phyloP scores from a whole-genome alignment of 768 basidiomycete genomes.

The Tricholomella constricta region DNA sequence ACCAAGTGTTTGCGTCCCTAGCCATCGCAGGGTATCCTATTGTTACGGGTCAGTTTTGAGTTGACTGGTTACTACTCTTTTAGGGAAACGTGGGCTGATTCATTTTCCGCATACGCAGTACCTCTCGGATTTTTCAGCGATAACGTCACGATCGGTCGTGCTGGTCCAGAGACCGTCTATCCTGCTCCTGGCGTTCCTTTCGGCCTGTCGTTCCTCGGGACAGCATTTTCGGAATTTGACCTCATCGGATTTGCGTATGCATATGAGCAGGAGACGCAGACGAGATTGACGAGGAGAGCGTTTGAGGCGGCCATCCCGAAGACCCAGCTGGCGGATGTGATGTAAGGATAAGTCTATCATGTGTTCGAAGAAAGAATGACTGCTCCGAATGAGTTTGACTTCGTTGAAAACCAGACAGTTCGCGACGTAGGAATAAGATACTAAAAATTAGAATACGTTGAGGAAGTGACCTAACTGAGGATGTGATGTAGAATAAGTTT shows the following conservation, averaged over 20 bases:
- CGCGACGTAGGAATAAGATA: no score
- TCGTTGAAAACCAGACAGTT: no score
- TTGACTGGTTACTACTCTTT: no score
- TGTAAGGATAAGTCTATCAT: no score
- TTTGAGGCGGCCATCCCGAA: slow-evolving; percentile 56
- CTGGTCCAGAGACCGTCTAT: slow-evolving; percentile 45
- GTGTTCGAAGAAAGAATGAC: no score
- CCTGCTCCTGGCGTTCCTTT: slow-evolving; percentile 61
- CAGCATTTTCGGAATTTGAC: slow-evolving; percentile 59
- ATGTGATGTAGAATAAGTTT: no score
- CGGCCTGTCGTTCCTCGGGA: slow-evolving; percentile 63
- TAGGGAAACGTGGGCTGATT: not conserved
- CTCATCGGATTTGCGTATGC: slow-evolving; percentile 63
- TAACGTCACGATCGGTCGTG: slow-evolving; percentile 38
- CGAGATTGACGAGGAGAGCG: slow-evolving; percentile 48
- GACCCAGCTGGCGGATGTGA: slow-evolving; percentile 45
- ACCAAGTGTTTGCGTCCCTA: slow-evolving; percentile 17
- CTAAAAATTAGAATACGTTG: no score
- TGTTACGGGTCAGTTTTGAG: slow-evolving; percentile 58
- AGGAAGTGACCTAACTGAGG: no score
- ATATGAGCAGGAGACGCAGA: slow-evolving; percentile 65
- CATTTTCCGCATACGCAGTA: slow-evolving; percentile 33
- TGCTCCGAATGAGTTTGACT: no score
- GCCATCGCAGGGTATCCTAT: slow-evolving; percentile 71
- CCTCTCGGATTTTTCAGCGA: slow-evolving; percentile 63